Percentiles rank a stretch among this genome's conserved stretches.
Conservation (phyloP, 257 asterid species). For the Solanum sejunctum region DNA sequence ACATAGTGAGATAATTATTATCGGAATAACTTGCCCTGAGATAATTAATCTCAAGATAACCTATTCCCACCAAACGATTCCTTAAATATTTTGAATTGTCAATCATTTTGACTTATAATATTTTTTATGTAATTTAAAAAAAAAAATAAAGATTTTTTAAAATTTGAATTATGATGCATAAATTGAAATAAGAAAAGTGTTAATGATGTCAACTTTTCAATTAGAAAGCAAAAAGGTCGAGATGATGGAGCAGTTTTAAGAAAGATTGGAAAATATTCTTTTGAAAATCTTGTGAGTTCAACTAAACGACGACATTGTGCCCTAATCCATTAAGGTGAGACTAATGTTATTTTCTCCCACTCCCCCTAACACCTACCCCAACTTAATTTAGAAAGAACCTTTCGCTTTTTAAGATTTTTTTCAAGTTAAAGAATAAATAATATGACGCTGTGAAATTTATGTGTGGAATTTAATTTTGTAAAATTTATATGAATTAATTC, state of each 20-base stretch:
- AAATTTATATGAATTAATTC: background rate
- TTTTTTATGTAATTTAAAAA: no score
- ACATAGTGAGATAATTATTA: no score
- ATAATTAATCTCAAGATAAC: no score
- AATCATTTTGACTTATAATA: no score
- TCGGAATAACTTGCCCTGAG: no score
- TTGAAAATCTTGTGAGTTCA: slow-evolving; percentile 2
- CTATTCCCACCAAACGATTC: no score
- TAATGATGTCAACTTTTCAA: slow-evolving; percentile 7
- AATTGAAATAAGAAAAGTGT: background rate
- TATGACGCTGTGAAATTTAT: no score
- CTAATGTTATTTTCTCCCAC: background rate
- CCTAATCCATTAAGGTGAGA: slow-evolving; percentile 39
- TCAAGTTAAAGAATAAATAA: no score
- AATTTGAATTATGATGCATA: background rate
- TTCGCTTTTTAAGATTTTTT: background rate
- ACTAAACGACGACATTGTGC: slow-evolving; percentile 24
- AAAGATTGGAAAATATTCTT: background rate
- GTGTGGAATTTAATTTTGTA: background rate
- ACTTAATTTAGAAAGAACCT: background rate
- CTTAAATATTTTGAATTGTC: no score
- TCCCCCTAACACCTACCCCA: background rate
- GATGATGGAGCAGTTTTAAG: slow-evolving; percentile 31
- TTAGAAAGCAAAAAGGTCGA: background rate
- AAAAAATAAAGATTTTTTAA: background rate